phyloP scores from a whole-genome alignment of 805 yeast genomes.

The Candida peoriensis region DNA sequence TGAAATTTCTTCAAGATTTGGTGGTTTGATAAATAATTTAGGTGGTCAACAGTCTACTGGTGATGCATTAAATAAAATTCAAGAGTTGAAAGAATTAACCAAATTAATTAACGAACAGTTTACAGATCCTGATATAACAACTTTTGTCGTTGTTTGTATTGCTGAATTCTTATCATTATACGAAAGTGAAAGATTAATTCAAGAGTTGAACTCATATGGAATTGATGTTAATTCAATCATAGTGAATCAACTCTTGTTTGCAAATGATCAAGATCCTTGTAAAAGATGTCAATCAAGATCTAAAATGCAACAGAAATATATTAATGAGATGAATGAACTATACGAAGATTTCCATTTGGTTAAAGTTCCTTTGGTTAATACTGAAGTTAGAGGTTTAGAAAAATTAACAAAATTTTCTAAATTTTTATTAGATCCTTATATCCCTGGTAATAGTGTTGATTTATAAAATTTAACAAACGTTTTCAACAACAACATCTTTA shows the following conservation, averaged over 20 bases:
- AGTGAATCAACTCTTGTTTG: conserved; percentile 88
- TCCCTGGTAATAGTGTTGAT: conserved; percentile 41
- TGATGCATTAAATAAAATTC: conserved; percentile 74
- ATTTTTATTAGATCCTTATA: conserved; percentile 73
- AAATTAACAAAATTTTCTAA: conserved; percentile 80
- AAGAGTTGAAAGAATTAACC: conserved; percentile 75
- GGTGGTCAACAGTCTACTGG: conserved; percentile 58
- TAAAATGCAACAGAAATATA: conserved; percentile 93
- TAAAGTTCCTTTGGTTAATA: conserved; percentile 90
- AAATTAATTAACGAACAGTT: conserved; percentile 90
- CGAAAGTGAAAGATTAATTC: conserved; percentile 97
- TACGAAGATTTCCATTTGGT: conserved; percentile 97
- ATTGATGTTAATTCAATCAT: conserved; percentile 97
- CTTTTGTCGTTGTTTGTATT: conserved; percentile 94
- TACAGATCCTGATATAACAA: conserved; percentile 92
- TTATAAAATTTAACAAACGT: conserved; percentile 47
- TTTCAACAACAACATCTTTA: conserved; percentile 44
- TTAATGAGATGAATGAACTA: conserved; percentile 91
- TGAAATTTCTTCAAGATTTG: conserved; percentile 79
- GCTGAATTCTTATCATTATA: conserved; percentile 93
- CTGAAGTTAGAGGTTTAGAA: conserved; percentile 90
- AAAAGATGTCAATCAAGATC: conserved; percentile 88
- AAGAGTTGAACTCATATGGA: conserved; percentile 88
- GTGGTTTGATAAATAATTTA: conserved; percentile 79
- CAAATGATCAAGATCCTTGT: conserved; percentile 72